phyloP scores from a whole-genome alignment of 768 basidiomycete genomes.

The Leccinum boreale region DNA sequence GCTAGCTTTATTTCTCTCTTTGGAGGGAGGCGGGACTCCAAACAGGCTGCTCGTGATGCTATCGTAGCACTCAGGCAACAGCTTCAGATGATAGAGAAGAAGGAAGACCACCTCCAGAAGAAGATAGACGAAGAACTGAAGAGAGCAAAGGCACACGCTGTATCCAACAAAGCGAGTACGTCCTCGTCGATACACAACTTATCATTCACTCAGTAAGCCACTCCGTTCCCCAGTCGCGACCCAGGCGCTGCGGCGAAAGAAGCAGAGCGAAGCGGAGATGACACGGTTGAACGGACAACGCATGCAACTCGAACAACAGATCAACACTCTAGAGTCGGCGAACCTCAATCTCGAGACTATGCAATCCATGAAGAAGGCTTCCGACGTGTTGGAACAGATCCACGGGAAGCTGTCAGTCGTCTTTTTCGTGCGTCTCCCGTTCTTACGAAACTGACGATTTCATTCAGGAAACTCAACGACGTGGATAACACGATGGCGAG shows the following conservation, averaged over 20 bases:
- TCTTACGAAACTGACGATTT: not conserved
- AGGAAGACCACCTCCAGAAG: conserved; percentile 94
- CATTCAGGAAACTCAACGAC: conserved; percentile 71
- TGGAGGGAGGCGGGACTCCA: conserved; percentile 76
- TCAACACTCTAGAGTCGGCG: conserved; percentile 95
- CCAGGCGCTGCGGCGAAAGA: conserved; percentile 90
- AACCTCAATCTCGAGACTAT: conserved; percentile 98
- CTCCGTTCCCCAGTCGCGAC: conserved; percentile 62
- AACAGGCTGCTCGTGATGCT: conserved; percentile 84
- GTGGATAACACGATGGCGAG: conserved; percentile 87
- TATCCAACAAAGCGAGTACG: conserved; percentile 90
- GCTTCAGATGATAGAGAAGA: conserved; percentile 97
- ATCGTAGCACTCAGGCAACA: conserved; percentile 93
- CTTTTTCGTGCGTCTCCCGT: not conserved
- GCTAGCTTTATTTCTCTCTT: conserved; percentile 85
- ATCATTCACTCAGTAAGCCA: conserved; percentile 6
- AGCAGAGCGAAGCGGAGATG: conserved; percentile 80
- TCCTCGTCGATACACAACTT: not conserved
- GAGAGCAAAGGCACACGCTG: conserved; percentile 91
- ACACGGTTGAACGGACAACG: conserved; percentile 82
- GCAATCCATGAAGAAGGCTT: conserved; percentile 94
- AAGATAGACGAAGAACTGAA: conserved; percentile 93
- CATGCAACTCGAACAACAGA: conserved; percentile 92
- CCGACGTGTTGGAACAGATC: conserved; percentile 84
- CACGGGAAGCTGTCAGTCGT: conserved; percentile 81